phyloP scores from a whole-genome alignment of 2,329 filamentous ascomycete genomes.

The Geosmithia putterillii region DNA sequence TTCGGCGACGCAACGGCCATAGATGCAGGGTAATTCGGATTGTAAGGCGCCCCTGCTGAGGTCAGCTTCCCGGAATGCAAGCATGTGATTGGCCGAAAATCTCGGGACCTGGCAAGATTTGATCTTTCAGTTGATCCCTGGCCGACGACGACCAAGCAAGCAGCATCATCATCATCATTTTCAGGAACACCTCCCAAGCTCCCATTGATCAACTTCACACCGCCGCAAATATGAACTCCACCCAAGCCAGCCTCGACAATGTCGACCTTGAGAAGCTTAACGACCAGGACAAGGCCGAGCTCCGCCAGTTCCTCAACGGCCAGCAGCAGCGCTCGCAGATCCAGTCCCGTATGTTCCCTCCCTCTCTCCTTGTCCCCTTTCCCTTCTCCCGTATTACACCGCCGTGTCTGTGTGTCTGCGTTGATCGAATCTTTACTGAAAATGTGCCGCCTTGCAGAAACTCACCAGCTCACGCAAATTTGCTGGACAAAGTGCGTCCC shows the following conservation, averaged over 20 bases:
- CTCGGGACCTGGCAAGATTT: not conserved
- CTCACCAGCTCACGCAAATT: constrained; percentile 50
- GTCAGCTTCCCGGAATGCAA: not conserved
- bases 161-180: not conserved
- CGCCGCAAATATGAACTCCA: constrained; percentile 18
- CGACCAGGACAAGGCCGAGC: constrained; percentile 72
- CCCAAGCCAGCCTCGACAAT: constrained; percentile 28
- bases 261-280: constrained; percentile 64
- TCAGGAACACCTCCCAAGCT: not conserved
- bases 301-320: constrained; percentile 74
- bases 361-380: constrained; percentile 7
- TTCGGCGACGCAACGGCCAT: too few relatives aligned
- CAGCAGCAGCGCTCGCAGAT: constrained; percentile 74
- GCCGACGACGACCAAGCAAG: not conserved
- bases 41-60: not conserved
- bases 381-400: not conserved
- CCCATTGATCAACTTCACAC: not conserved
- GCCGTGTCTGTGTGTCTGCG: too few relatives aligned
- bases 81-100: not conserved
- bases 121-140: not conserved
- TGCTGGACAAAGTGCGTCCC: constrained; percentile 96
- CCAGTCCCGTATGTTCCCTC: constrained; percentile 39
- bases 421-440: too few relatives aligned
- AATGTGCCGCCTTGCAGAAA: constrained; percentile 28
- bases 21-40: not conserved